Conservation (phyloP, 495 filamentous ascomycete species). For the Xylaria longipes region DNA sequence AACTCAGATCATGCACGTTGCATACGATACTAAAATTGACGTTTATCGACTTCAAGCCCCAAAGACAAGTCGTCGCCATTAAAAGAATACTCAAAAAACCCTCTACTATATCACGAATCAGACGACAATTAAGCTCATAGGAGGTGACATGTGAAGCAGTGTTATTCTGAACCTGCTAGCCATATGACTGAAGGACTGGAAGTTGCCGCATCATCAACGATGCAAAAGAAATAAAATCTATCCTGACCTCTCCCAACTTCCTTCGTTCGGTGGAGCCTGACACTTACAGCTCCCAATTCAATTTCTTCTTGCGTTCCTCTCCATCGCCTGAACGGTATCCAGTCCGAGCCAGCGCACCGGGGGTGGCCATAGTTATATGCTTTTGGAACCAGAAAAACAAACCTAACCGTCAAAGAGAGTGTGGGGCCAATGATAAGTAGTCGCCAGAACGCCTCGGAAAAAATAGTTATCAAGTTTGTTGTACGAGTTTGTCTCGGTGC, state of each 20-base stretch:
- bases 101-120: slow-evolving; percentile 1
- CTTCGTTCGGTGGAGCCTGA: background rate
- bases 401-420: slow-evolving; percentile 6
- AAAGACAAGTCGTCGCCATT: background rate
- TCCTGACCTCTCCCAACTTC: slow-evolving; percentile 1
- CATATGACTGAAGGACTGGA: slow-evolving; percentile 18
- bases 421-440: slow-evolving; percentile 4
- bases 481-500: slow-evolving; percentile 10
- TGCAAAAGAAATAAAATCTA: slow-evolving; percentile 21
- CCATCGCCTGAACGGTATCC: slow-evolving; percentile 17
- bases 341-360: slow-evolving; percentile 22
- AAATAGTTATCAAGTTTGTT: slow-evolving; percentile 16
- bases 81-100: background rate
- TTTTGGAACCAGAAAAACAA: background rate
- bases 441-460: slow-evolving; percentile 24
- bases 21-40: background rate
- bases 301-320: background rate
- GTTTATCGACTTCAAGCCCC: background rate
- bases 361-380: background rate
- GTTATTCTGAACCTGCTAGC: slow-evolving; percentile 27
- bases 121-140: background rate
- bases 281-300: background rate
- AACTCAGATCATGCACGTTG: background rate
- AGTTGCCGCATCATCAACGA: slow-evolving; percentile 1
- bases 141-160: slow-evolving; percentile 17